These are phyloP conservation scores for Sugiyamaella sp. DNA, from an alignment of 1,139 yeast species.

Conservation along the genomic window DNA sequence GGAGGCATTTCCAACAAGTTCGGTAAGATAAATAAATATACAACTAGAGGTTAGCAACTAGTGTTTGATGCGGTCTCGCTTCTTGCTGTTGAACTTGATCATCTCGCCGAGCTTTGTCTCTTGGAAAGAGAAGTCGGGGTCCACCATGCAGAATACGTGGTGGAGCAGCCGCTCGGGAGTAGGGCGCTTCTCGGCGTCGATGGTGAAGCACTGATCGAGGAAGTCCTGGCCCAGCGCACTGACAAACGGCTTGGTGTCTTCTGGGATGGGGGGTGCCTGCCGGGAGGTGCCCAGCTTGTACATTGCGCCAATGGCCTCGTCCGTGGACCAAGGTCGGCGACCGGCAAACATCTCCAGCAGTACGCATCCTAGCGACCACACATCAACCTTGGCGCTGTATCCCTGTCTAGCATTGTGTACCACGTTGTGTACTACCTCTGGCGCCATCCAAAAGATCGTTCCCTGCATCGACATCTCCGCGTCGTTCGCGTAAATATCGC, in stretches of 20 bases:
- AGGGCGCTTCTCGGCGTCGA: slow-evolving; percentile 80
- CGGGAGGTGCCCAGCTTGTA: slow-evolving; percentile 68
- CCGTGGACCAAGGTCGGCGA: slow-evolving; percentile 52
- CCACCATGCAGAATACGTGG: slow-evolving; percentile 62
- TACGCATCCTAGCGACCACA: slow-evolving; percentile 88
- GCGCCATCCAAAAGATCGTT: slow-evolving; percentile 99
- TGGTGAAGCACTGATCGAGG: slow-evolving; percentile 74
- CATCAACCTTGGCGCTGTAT: slow-evolving; percentile 86
- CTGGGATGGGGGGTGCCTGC: slow-evolving; percentile 93
- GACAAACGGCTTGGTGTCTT: slow-evolving; percentile 69
- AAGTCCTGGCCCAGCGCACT: slow-evolving; percentile 69
- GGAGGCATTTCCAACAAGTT: background rate
- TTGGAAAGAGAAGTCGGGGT: slow-evolving; percentile 57
- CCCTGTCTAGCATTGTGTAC: slow-evolving; percentile 82
- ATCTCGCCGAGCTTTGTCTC: slow-evolving; percentile 64
- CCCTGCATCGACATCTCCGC: slow-evolving; percentile 99
- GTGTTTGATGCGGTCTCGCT: slow-evolving; percentile 19
- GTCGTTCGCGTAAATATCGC: slow-evolving; percentile 82
- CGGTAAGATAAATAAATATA: slow-evolving; percentile 8
- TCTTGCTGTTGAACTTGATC: slow-evolving; percentile 40
- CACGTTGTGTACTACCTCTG: slow-evolving; percentile 88
- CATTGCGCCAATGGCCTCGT: slow-evolving; percentile 58
- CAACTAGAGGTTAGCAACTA: background rate
- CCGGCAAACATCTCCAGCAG: slow-evolving; percentile 90
- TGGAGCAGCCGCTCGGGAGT: slow-evolving; percentile 71